Evolutionary conservation across 1,284 basidiomycete genomes (phyloP).

Genomic region (Cutaneotrichosporon cavernicola): DNA sequence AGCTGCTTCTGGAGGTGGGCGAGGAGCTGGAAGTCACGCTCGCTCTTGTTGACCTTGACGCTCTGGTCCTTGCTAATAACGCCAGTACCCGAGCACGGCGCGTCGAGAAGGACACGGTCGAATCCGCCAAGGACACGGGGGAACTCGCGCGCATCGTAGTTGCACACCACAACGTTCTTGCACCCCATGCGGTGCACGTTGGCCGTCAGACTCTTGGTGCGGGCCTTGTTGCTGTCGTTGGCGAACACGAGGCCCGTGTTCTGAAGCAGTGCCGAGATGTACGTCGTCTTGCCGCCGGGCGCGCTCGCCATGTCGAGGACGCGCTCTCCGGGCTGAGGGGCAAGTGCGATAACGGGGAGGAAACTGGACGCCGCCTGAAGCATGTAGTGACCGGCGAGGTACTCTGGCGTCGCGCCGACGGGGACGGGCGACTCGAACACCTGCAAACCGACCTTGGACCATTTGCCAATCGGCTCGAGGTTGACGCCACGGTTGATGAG

Average conservation of each 20-base stretch:
- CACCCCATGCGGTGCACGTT: slow-evolving; percentile 97
- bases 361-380: slow-evolving; percentile 98
- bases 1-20: slow-evolving; percentile 98
- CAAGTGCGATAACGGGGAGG: slow-evolving; percentile 94
- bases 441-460: slow-evolving; percentile 97
- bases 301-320: slow-evolving; percentile 98
- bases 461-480: slow-evolving; percentile 96
- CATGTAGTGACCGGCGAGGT: slow-evolving; percentile 99
- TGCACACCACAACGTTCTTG: slow-evolving; percentile 96
- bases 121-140: slow-evolving; percentile 99
- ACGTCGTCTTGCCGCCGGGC: slow-evolving; percentile 95
- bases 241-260: slow-evolving; percentile 99
- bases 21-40: slow-evolving; percentile 89
- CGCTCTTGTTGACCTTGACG: slow-evolving; percentile 97
- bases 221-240: slow-evolving; percentile 91
- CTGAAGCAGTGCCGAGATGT: slow-evolving; percentile 92
- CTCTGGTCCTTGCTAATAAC: slow-evolving; percentile 97
- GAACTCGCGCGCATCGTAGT: slow-evolving; percentile 96
- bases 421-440: slow-evolving; percentile 96
- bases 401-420: slow-evolving; percentile 96
- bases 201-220: slow-evolving; percentile 93
- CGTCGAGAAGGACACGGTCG: slow-evolving; percentile 92
- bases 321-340: slow-evolving; percentile 88
- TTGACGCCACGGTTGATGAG: slow-evolving; percentile 96
- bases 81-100: slow-evolving; percentile 96